Evolutionary conservation across 352 stramenopile genomes (phyloP).

Genomic region (Pythium inflatum): DNA sequence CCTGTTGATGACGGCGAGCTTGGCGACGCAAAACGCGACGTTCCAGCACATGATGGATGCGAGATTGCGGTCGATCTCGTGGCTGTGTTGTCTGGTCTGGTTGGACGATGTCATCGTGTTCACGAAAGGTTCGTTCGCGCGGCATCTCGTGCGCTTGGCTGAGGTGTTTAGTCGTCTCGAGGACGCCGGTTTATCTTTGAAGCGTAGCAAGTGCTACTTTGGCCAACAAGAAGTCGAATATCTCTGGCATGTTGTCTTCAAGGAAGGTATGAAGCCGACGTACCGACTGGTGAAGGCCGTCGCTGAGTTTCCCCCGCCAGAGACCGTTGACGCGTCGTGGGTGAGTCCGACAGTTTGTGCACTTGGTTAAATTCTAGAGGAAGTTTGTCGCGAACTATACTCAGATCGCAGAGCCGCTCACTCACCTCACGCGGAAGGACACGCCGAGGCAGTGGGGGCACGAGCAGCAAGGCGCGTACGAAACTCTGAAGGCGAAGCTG

Average conservation of each 20-base stretch:
- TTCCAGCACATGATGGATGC: slow-evolving; percentile 41
- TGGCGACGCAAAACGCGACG: no score
- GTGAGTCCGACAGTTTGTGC: slow-evolving; percentile 28
- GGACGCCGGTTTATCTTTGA: slow-evolving; percentile 24
- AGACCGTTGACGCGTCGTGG: not conserved
- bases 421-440: slow-evolving; percentile 25
- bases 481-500: slow-evolving; percentile 23
- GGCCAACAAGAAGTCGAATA: slow-evolving; percentile 24
- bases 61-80: slow-evolving; percentile 30
- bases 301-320: slow-evolving; percentile 5
- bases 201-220: slow-evolving; percentile 32
- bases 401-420: slow-evolving; percentile 22
- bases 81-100: slow-evolving; percentile 37
- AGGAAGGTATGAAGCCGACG: slow-evolving; percentile 15
- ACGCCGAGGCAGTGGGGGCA: slow-evolving; percentile 25
- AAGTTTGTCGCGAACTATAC: slow-evolving; percentile 20
- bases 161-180: slow-evolving; percentile 28
- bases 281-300: slow-evolving; percentile 14
- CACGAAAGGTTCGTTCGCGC: slow-evolving; percentile 16
- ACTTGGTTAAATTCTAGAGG: not conserved
- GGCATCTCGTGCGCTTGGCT: slow-evolving; percentile 28
- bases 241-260: slow-evolving; percentile 34
- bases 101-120: slow-evolving; percentile 39
- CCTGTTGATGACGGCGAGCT: slow-evolving; percentile 18
- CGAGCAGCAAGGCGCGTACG: slow-evolving; percentile 27